Conservation (phyloP, 805 yeast species). For the Saturnispora kantuleensis region DNA sequence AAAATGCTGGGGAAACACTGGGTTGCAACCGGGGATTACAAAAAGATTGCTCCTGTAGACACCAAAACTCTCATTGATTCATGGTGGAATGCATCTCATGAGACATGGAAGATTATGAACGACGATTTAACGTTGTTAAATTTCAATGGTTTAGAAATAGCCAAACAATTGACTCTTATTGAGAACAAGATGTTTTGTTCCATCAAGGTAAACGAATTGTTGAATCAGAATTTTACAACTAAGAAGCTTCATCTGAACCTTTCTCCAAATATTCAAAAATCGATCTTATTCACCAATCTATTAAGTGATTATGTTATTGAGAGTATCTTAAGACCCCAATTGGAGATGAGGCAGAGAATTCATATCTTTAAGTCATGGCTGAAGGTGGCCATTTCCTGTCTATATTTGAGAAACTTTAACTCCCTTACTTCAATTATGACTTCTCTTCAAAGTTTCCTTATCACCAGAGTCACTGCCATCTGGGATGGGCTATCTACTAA, state of each 20-base stretch:
- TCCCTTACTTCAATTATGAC: slow-evolving; percentile 74
- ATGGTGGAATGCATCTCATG: slow-evolving; percentile 44
- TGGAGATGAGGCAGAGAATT: slow-evolving; percentile 39
- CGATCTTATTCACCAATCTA: slow-evolving; percentile 60
- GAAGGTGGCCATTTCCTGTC: slow-evolving; percentile 61
- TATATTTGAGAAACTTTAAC: slow-evolving; percentile 66
- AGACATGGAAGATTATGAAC: slow-evolving; percentile 47
- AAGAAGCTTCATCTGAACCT: slow-evolving; percentile 47
- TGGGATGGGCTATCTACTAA: slow-evolving; percentile 54
- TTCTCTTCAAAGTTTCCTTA: slow-evolving; percentile 60
- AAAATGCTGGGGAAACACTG: slow-evolving; percentile 41
- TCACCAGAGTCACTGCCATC: slow-evolving; percentile 50
- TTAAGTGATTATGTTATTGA: slow-evolving; percentile 67
- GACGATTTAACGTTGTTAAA: slow-evolving; percentile 45
- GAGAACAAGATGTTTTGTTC: slow-evolving; percentile 59
- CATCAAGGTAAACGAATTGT: slow-evolving; percentile 54
- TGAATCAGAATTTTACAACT: slow-evolving; percentile 53
- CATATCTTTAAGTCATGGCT: slow-evolving; percentile 60
- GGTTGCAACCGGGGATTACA: slow-evolving; percentile 19
- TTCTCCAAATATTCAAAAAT: slow-evolving; percentile 54
- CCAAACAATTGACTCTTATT: slow-evolving; percentile 65
- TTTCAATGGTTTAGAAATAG: slow-evolving; percentile 61
- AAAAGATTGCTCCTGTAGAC: slow-evolving; percentile 19
- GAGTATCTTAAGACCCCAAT: slow-evolving; percentile 46
- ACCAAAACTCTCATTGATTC: slow-evolving; percentile 30